phyloP scores from a whole-genome alignment of 2,329 filamentous ascomycete genomes.

The Fusarium proliferatum region DNA sequence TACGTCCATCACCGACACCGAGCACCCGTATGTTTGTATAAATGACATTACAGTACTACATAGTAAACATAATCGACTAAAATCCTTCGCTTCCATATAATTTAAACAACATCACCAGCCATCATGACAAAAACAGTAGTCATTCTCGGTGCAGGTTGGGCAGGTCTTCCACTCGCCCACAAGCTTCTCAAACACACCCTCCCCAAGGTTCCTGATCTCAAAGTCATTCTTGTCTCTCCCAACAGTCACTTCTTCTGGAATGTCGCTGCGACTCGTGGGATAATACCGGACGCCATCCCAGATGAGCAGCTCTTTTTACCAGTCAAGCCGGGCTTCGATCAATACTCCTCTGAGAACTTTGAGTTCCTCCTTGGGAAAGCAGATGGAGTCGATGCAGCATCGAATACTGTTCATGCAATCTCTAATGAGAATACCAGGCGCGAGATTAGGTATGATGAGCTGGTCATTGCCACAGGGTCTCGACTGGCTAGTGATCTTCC shows the following conservation, averaged over 20 bases:
- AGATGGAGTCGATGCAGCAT: slow-evolving; percentile 48
- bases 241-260: slow-evolving; percentile 68
- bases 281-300: slow-evolving; percentile 60
- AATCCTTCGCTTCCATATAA: accelerated
- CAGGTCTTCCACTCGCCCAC: slow-evolving; percentile 62
- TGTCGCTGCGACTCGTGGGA: slow-evolving; percentile 64
- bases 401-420: slow-evolving; percentile 53
- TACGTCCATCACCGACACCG: slow-evolving; percentile 9
- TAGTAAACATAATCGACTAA: not conserved
- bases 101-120: not conserved
- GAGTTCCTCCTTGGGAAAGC: slow-evolving; percentile 63
- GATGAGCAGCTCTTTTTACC: slow-evolving; percentile 61
- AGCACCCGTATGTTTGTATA: not conserved
- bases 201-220: slow-evolving; percentile 55
- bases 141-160: slow-evolving; percentile 64
- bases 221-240: slow-evolving; percentile 65
- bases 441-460: slow-evolving; percentile 59
- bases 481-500: slow-evolving; percentile 54
- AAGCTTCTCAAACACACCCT: slow-evolving; percentile 62
- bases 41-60: not conserved
- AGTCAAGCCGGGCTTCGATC: slow-evolving; percentile 57
- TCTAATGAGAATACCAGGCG: slow-evolving; percentile 46
- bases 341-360: slow-evolving; percentile 57
- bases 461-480: slow-evolving; percentile 66
- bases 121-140: slow-evolving; percentile 63